phyloP scores from a whole-genome alignment of 2,329 filamentous ascomycete genomes.

The Aspergillus brasiliensis region DNA sequence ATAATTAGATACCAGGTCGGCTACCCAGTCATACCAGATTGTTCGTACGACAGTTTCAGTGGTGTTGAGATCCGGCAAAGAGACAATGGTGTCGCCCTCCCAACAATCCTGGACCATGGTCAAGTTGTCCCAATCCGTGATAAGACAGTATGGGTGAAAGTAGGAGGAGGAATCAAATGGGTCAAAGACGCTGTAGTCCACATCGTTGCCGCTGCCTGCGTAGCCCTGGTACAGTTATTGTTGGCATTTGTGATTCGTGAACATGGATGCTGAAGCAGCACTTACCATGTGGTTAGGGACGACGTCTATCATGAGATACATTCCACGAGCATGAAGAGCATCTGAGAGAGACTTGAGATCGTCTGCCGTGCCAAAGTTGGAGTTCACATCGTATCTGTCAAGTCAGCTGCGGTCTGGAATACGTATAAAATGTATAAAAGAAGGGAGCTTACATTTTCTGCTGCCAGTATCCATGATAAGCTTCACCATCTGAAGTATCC shows the following conservation, averaged over 20 bases:
- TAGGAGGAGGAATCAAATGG: conserved; percentile 60
- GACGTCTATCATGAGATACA: conserved; percentile 65
- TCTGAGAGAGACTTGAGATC: conserved; percentile 61
- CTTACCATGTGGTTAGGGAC: conserved; percentile 59
- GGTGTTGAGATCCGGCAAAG: conserved; percentile 65
- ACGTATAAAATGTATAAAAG: background rate
- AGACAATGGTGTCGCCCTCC: conserved; percentile 56
- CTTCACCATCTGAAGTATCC: conserved; percentile 41
- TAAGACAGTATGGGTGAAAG: conserved; percentile 62
- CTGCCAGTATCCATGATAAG: conserved; percentile 56
- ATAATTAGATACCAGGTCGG: conserved; percentile 60
- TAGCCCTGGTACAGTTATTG: conserved; percentile 37
- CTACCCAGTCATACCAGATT: conserved; percentile 62
- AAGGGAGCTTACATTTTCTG: conserved; percentile 43
- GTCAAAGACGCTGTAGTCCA: conserved; percentile 57
- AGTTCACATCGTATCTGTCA: conserved; percentile 54
- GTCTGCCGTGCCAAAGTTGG: conserved; percentile 59
- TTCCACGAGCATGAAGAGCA: conserved; percentile 57
- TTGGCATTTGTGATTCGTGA: background rate
- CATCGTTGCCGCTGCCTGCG: conserved; percentile 47
- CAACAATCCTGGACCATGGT: conserved; percentile 53
- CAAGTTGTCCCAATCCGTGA: conserved; percentile 56
- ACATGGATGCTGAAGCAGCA: background rate
- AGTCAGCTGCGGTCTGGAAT: background rate
- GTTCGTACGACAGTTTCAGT: conserved; percentile 51